A percentile compares a stretch with the other conserved stretches of the same genome.
phyloP scores from a whole-genome alignment of 2,329 filamentous ascomycete genomes.

The Basipetospora chlamydospora region DNA sequence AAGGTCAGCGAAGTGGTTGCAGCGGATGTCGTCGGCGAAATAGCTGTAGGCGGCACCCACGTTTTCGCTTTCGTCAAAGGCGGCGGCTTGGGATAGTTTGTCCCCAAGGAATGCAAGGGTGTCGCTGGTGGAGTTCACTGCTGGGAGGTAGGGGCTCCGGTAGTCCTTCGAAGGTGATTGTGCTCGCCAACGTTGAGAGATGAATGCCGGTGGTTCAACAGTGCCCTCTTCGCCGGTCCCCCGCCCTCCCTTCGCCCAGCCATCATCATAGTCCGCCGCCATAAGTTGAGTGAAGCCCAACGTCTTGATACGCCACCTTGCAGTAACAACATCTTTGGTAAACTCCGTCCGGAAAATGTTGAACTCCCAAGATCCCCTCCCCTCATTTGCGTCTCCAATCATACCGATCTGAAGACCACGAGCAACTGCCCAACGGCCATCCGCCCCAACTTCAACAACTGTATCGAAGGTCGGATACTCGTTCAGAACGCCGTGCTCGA shows the following conservation, averaged over 20 bases:
- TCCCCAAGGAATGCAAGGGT: background rate
- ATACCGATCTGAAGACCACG: slow-evolving; percentile 1
- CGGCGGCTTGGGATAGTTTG: background rate
- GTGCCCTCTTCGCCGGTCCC: background rate
- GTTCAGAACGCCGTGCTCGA: slow-evolving; percentile 1
- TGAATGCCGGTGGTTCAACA: background rate
- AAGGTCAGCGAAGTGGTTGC: slow-evolving; percentile 2
- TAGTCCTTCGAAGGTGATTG: background rate
- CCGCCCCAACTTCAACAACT: background rate
- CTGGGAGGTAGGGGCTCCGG: background rate
- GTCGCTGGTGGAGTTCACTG: background rate
- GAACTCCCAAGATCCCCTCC: background rate
- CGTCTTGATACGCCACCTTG: slow-evolving; percentile 1
- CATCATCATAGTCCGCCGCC: background rate
- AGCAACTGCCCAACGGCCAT: background rate
- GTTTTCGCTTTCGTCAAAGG: slow-evolving; percentile 4
- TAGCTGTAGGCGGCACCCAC: slow-evolving; percentile 4
- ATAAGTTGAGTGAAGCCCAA: slow-evolving; percentile 1
- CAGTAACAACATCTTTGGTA: background rate
- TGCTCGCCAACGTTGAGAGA: background rate
- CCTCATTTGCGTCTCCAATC: background rate
- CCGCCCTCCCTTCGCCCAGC: background rate
- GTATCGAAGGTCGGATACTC: slow-evolving; percentile 2
- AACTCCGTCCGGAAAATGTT: slow-evolving; percentile 1
- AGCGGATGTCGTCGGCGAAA: slow-evolving; percentile 5